Conservation (phyloP, 345 rosid genomes). For the Euphorbia lathyris region DNA sequence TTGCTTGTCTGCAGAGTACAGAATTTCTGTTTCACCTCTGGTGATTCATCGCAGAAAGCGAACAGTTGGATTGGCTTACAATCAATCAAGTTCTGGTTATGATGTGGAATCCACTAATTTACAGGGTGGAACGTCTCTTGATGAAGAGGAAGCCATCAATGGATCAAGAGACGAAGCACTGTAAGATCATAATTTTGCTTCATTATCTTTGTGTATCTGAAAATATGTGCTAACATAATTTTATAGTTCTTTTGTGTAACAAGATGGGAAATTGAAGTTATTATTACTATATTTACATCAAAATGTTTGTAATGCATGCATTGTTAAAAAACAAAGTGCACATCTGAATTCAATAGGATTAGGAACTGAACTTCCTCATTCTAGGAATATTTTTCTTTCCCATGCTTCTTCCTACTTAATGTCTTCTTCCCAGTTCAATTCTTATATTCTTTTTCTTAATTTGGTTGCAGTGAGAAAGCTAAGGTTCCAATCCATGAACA, state of each 20-base stretch:
- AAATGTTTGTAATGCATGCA: not conserved
- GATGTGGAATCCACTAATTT: conserved; percentile 39
- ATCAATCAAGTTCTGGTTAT: conserved; percentile 44
- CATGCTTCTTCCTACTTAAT: not conserved
- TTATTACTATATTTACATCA: not conserved
- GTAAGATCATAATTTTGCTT: conserved; percentile 38
- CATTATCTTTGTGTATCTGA: conserved; percentile 1
- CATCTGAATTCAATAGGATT: no score
- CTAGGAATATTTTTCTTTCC: not conserved
- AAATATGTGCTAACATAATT: not conserved
- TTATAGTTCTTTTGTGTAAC: not conserved
- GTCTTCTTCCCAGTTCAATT: not conserved
- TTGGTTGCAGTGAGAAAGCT: not conserved
- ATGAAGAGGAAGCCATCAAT: conserved; percentile 30
- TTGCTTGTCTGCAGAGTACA: conserved; percentile 19
- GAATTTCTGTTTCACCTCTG: conserved; percentile 28
- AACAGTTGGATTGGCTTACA: conserved; percentile 23
- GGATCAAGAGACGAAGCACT: conserved; percentile 23
- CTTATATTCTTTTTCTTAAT: not conserved
- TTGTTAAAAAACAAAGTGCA: not conserved
- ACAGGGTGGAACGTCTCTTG: conserved; percentile 20
- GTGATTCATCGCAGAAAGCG: conserved; percentile 33
- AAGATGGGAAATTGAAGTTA: not conserved
- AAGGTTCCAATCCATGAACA: conserved; percentile 1
- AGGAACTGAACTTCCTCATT: not conserved